Evolutionary conservation across 176 grass and related monocot species (phyloP).

Genomic region (Rhynchospora breviuscula): DNA sequence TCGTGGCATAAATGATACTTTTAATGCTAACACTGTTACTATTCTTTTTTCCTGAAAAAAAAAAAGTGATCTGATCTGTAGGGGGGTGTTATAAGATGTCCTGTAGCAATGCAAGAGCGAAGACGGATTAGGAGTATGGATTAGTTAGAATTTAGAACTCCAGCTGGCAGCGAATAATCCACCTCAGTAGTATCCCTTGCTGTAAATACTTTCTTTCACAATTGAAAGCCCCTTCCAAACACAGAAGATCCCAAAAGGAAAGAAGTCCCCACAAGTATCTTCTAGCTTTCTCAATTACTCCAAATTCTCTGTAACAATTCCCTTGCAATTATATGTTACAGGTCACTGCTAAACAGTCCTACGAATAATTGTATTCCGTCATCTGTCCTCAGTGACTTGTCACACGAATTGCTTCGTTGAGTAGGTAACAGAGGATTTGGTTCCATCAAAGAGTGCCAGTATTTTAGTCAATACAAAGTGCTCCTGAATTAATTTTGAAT

Average conservation of each 20-base stretch:
- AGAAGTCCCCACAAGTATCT: conserved; percentile 20
- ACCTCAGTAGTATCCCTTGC: not conserved
- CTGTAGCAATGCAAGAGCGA: not conserved
- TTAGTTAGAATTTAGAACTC: conserved; percentile 8
- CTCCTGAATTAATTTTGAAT: too few species aligned
- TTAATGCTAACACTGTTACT: not conserved
- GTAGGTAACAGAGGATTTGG: not conserved
- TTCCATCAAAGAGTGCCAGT: not conserved
- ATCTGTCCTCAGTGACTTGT: not conserved
- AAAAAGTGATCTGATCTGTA: too few species aligned
- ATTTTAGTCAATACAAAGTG: too few species aligned
- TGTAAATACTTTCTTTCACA: not conserved
- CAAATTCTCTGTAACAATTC: not conserved
- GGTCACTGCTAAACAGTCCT: not conserved
- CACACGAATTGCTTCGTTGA: not conserved
- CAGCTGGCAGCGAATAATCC: not conserved
- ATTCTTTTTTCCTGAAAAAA: too few species aligned
- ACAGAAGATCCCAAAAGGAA: conserved; percentile 35
- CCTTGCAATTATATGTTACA: not conserved
- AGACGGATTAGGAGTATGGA: conserved; percentile 15
- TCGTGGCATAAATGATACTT: not conserved
- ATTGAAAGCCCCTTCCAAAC: conserved; percentile 37
- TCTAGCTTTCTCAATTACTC: not conserved
- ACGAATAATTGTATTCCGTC: not conserved
- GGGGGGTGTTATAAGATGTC: not conserved